Evolutionary conservation across 345 rosid genomes (phyloP), one percentile per base, ranked within the genome.

Genomic region (Laguncularia racemosa): DNA sequence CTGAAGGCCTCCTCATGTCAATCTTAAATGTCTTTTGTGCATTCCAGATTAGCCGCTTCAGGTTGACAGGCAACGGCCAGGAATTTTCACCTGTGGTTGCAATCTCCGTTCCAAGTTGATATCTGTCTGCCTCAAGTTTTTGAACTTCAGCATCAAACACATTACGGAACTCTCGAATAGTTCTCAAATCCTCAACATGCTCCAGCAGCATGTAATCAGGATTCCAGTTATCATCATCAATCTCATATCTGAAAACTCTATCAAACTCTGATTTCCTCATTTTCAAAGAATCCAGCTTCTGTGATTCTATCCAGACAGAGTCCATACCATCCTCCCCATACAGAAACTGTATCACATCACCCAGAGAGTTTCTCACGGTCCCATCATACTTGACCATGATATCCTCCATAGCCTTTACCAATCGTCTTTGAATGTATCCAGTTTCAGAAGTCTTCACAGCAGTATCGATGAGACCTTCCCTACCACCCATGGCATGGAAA

Each of bases 241-340:
- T 65, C 65, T 89, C 93, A 68, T 89, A 92, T 76, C 78, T 89
- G 80, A 83, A 92, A 55, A 81, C 76, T 79, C 77, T 80, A 52
- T 83, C 77, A 56, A 92, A 92, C 58, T 92, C 95, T 10, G 78
- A 15, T 64, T 80, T 86, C 68, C 83, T 85, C 95, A 89, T 89
- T 67, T 92, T 92, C 71, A 92, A 66, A 38, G 99, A 86, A 80
- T 92, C 99, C 57, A 92, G 76, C 68, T 81, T 83, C 78, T 92
- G 99, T 1, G 91, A 81, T 72, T 92, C 99, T 11, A 92, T 92
- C 99, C 97, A 92, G 54, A 92, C 96, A 48, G 96, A 63, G 70
- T 92, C 99, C 99, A 92, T 92, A 65, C 99, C 99, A 76, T 92
- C 99, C 76, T 92, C 99, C 53, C 99, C 99, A 56, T 92, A 92